Evolutionary conservation across 164 flowering plant species (phyloP).

Genomic region (Stephania cephalantha): DNA sequence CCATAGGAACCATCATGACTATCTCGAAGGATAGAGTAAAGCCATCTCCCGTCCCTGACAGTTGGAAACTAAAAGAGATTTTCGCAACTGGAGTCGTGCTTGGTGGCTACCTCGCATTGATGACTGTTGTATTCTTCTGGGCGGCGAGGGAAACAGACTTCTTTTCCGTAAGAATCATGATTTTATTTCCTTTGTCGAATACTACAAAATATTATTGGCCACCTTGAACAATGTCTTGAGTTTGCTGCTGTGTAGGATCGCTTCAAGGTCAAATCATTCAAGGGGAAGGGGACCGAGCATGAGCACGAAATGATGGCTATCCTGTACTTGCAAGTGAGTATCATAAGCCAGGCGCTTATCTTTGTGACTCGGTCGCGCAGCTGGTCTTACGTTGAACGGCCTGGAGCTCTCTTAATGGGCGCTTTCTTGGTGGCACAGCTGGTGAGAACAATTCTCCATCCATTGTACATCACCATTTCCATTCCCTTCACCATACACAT

Average conservation of each 20-base stretch:
- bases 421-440: constrained; percentile 78
- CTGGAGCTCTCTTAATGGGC: constrained; percentile 56
- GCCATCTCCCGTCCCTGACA: constrained; percentile 95
- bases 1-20: constrained; percentile 92
- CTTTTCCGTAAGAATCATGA: constrained; percentile 51
- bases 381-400: constrained; percentile 87
- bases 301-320: constrained; percentile 72
- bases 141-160: constrained; percentile 58
- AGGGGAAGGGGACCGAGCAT: constrained; percentile 5
- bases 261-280: constrained; percentile 47
- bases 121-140: constrained; percentile 96
- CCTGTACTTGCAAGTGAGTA: constrained; percentile 92
- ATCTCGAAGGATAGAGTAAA: constrained; percentile 95
- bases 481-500: background rate
- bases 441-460: constrained; percentile 34
- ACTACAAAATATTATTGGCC: background rate
- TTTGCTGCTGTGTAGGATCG: constrained; percentile 43
- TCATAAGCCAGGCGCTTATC: constrained; percentile 91
- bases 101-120: constrained; percentile 82
- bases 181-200: background rate
- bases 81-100: constrained; percentile 91
- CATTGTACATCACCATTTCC: background rate
- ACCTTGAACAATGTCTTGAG: background rate
- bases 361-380: constrained; percentile 92
- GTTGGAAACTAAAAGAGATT: constrained; percentile 94